Conservation (phyloP, 345 rosid genomes). For the Boechera stricta region DNA sequence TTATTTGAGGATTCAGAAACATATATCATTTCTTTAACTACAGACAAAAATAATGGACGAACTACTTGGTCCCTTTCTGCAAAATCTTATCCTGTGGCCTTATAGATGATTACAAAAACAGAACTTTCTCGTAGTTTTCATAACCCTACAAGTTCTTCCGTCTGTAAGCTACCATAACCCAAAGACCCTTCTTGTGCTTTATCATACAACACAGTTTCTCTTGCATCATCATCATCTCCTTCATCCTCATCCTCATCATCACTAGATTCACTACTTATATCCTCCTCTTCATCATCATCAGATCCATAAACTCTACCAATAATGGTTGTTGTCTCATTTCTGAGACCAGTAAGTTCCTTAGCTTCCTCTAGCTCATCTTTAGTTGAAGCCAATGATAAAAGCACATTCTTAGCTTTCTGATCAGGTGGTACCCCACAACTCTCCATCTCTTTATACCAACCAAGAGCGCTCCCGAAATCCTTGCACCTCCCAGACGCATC, state of each 20-base stretch:
- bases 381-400: constrained; percentile 76
- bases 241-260: constrained; percentile 38
- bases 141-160: constrained; percentile 42
- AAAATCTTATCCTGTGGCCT: constrained; percentile 39
- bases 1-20: constrained; percentile 7
- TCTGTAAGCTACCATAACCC: constrained; percentile 30
- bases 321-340: constrained; percentile 27
- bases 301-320: constrained; percentile 39
- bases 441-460: constrained; percentile 92
- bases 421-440: constrained; percentile 67
- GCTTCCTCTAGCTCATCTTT: constrained; percentile 73
- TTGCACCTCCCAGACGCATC: constrained; percentile 81
- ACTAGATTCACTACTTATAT: constrained; percentile 36
- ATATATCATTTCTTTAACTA: constrained; percentile 34
- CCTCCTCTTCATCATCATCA: constrained; percentile 46
- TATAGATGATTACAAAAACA: constrained; percentile 33
- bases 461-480: constrained; percentile 81
- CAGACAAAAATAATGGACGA: constrained; percentile 20
- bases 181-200: constrained; percentile 40
- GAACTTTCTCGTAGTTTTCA: constrained; percentile 19
- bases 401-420: constrained; percentile 87
- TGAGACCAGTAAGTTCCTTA: constrained; percentile 56
- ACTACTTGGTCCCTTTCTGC: constrained; percentile 38
- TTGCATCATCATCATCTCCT: constrained; percentile 35
- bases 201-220: constrained; percentile 34